phyloP scores from a whole-genome alignment of 2,329 filamentous ascomycete genomes.

The Penicillium sp. region DNA sequence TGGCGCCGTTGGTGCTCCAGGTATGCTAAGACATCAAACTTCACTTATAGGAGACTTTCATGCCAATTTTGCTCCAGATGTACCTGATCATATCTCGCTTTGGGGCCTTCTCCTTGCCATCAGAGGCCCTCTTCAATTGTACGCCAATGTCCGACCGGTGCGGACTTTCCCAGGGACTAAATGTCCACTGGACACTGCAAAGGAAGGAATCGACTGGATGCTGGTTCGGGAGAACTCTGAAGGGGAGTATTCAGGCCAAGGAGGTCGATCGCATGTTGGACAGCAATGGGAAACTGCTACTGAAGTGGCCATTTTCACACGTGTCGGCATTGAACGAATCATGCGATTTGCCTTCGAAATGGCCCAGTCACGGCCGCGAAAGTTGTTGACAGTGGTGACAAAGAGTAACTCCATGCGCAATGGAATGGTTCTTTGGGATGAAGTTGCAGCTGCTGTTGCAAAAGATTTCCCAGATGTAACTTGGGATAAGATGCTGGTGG shows the following conservation, averaged over 20 bases:
- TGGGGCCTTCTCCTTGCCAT: constrained; percentile 61
- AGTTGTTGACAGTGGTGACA: constrained; percentile 58
- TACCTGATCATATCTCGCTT: constrained; percentile 61
- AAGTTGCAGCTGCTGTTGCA: constrained; percentile 53
- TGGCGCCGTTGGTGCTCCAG: constrained; percentile 62
- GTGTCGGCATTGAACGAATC: constrained; percentile 55
- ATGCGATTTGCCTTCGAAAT: constrained; percentile 59
- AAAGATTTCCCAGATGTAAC: constrained; percentile 56
- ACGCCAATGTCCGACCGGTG: constrained; percentile 61
- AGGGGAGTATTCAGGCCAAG: constrained; percentile 60
- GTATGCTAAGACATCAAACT: constrained; percentile 33
- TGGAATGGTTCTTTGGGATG: constrained; percentile 62
- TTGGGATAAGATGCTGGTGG: constrained; percentile 60
- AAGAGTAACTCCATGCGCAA: constrained; percentile 61
- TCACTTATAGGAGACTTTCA: background rate
- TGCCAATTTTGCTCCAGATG: constrained; percentile 41
- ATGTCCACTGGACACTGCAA: constrained; percentile 53
- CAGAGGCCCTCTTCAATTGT: constrained; percentile 59
- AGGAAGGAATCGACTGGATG: constrained; percentile 59
- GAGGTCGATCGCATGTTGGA: constrained; percentile 56
- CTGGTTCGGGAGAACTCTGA: constrained; percentile 61
- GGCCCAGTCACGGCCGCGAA: constrained; percentile 52
- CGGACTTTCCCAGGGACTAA: constrained; percentile 54
- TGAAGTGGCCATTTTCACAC: constrained; percentile 59
- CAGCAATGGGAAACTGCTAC: constrained; percentile 58